Percentiles rank a stretch among this genome's conserved stretches.
phyloP scores from a whole-genome alignment of 116 monocot species.

The Iris pallida region DNA sequence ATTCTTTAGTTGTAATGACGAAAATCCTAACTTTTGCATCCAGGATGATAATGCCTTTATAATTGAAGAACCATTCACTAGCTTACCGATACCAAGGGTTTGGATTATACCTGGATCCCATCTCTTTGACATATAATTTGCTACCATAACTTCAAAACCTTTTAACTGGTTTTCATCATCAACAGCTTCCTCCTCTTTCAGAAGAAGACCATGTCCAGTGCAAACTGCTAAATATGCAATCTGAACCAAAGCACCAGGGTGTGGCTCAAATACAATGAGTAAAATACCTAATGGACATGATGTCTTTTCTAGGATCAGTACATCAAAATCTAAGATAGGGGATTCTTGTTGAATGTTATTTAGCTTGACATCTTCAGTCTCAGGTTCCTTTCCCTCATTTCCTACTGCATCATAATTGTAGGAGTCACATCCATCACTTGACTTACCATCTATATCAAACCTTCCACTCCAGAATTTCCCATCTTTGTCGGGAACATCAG shows the following conservation, averaged over 20 bases:
- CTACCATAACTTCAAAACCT: no score
- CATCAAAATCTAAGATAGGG: conserved; percentile 9
- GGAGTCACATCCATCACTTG: conserved; percentile 9
- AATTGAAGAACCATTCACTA: conserved; percentile 60
- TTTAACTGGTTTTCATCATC: no score
- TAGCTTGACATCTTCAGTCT: conserved; percentile 1
- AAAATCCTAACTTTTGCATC: conserved; percentile 44
- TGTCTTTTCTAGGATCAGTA: conserved; percentile 22
- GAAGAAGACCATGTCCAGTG: no score
- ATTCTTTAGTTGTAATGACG: conserved; percentile 57
- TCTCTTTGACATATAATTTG: no score
- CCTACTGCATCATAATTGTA: not conserved
- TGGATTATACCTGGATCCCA: no score
- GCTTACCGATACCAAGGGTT: no score
- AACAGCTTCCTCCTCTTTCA: no score
- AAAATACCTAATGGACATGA: no score
- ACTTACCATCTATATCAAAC: conserved; percentile 11
- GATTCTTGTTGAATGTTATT: conserved; percentile 8
- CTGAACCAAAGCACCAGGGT: no score
- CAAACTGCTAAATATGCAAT: no score
- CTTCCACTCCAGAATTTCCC: conserved; percentile 8
- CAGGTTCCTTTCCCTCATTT: conserved; percentile 12
- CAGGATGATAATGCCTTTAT: conserved; percentile 43
- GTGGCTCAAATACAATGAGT: no score
- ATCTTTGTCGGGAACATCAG: conserved; percentile 14